Percentiles rank a stretch among this genome's conserved stretches.
Conservation (phyloP, 129 eudicot genomes). For the Erigeron canadensis region DNA sequence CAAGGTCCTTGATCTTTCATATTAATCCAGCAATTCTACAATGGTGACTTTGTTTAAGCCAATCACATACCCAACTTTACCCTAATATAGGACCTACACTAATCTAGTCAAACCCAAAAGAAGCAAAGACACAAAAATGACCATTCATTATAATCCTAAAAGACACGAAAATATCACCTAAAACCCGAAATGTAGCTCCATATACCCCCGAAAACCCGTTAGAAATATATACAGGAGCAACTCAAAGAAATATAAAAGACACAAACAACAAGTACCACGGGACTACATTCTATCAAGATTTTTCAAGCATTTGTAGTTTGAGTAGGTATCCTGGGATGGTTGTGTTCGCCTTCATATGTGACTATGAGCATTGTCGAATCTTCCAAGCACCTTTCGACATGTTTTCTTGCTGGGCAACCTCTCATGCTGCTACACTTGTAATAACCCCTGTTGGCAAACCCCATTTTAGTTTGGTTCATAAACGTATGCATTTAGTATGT, state of each 20-base stretch:
- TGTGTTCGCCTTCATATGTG: constrained; percentile 97
- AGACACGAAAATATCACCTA: not conserved
- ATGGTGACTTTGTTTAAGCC: constrained; percentile 19
- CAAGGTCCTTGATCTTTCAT: constrained; percentile 6
- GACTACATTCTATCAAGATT: constrained; percentile 12
- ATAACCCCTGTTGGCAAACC: constrained; percentile 69
- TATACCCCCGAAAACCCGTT: constrained; percentile 20
- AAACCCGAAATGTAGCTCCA: constrained; percentile 28
- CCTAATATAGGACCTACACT: constrained; percentile 11
- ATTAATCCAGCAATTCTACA: constrained; percentile 10
- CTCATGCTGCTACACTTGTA: constrained; percentile 97
- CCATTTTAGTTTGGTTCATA: not conserved
- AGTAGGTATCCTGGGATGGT: constrained; percentile 76
- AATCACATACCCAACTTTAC: constrained; percentile 8
- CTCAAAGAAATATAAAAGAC: not conserved
- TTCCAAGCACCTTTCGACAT: constrained; percentile 92
- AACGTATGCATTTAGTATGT: not conserved
- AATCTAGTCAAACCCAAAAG: constrained; percentile 13
- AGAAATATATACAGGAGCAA: constrained; percentile 31
- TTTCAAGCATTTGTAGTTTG: constrained; percentile 69
- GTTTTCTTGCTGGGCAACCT: constrained; percentile 99
- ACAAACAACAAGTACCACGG: constrained; percentile 1
- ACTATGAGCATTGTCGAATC: constrained; percentile 94
- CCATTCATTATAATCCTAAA: constrained; percentile 26
- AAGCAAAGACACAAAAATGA: constrained; percentile 8